Conservation (phyloP, 306 rosid species). For the Pyrus pyrifolia region DNA sequence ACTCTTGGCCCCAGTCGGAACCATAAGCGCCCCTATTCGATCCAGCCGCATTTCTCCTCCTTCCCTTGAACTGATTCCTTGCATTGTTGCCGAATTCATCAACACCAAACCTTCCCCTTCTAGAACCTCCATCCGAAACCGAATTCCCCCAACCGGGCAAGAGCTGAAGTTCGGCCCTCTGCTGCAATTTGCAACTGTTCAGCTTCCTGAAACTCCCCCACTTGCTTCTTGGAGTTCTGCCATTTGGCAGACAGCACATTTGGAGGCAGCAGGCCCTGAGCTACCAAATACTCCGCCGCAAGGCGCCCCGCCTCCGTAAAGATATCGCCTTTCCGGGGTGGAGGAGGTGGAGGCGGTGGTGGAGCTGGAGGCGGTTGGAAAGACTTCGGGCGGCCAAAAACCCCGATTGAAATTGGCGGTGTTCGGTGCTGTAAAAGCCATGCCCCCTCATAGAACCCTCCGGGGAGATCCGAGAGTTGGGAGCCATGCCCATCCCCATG, state of each 20-base stretch:
- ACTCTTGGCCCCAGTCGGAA: slow-evolving; percentile 64
- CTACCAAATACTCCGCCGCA: slow-evolving; percentile 84
- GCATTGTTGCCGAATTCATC: slow-evolving; percentile 41
- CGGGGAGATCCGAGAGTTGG: slow-evolving; percentile 36
- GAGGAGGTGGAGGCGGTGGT: slow-evolving; percentile 11
- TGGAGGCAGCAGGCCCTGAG: slow-evolving; percentile 72
- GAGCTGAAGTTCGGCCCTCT: slow-evolving; percentile 60
- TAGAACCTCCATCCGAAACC: slow-evolving; percentile 22
- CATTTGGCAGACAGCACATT: slow-evolving; percentile 44
- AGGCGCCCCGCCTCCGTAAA: slow-evolving; percentile 90
- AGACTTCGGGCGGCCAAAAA: slow-evolving; percentile 38
- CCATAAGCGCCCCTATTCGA: slow-evolving; percentile 37
- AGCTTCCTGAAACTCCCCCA: slow-evolving; percentile 30
- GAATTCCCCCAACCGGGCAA: slow-evolving; percentile 58
- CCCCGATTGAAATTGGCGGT: slow-evolving; percentile 32
- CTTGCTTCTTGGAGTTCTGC: slow-evolving; percentile 39
- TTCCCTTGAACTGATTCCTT: slow-evolving; percentile 31
- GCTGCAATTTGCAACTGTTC: slow-evolving; percentile 18
- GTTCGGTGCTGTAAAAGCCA: slow-evolving; percentile 26
- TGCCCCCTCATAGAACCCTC: slow-evolving; percentile 32
- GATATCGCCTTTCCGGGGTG: slow-evolving; percentile 42
- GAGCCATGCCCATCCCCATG: slow-evolving; percentile 32
- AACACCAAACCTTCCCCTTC: slow-evolving; percentile 49
- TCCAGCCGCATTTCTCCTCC: slow-evolving; percentile 37
- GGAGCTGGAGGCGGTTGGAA: slow-evolving; percentile 16